Evolutionary conservation across 805 yeast genomes (phyloP), one percentile per base, ranked within the genome.

Genomic region (Sugiyamaella qingdaonensis): DNA sequence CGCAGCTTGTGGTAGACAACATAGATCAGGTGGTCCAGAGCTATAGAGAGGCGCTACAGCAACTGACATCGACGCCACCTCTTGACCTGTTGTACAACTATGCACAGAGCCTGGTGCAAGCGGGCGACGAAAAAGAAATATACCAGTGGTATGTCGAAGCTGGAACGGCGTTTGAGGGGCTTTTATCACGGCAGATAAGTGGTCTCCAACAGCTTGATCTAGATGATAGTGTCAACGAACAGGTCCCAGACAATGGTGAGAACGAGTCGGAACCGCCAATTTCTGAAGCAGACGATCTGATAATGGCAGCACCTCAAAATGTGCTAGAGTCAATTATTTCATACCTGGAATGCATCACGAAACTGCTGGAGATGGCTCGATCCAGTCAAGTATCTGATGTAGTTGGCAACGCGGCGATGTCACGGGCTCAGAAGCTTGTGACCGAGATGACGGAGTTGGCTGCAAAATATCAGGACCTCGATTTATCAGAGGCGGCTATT

Each of bases 41-140:
- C 19, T 51, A 60, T 52, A 18, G 43, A 24, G 43, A 44, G 24
- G 60, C 62, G 21, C 33, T 54, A 2, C 24, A 39, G 13, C 43
- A 39, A 16, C 13, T 13, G 19, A 13, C 24, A 5, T 39, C 43
- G 13, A 39, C 11, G 19, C 43, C 33, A 5, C 54, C 54, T 8
- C 48, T 46, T n/a, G 63, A 58, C 14, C 39, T 55, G 32, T 44
- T 58, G 36, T 61, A 58, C 48, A 63, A 60, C 29, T 61, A 53
- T 37, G 65, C 59, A 0, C 64, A 61, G 43, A 60, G 58, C 11
- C 44, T 62, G 43, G 54, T 51, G 10, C 62, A 62, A n/a, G 51
- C 49, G 4, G 62, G 58, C 5, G 65, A 62, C 21, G 61, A 61
- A 34, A 19, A 45, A 10, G 54, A 54, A 2, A 46, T 51, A 1